Base-by-base conservation (phyloP, 208 protist genomes). In the Porcisia deanei region DNA sequence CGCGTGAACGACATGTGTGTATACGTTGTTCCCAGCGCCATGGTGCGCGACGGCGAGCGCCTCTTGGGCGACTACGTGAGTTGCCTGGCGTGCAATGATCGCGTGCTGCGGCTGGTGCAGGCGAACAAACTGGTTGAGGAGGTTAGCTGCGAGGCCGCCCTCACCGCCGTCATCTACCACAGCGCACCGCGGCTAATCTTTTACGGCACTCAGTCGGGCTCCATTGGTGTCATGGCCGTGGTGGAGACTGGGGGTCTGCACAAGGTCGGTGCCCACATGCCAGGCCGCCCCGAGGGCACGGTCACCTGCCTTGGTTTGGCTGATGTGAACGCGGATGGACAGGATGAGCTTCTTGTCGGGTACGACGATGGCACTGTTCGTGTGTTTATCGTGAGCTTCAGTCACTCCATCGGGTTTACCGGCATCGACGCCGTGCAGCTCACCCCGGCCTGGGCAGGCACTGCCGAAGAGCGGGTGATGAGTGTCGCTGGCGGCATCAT, bases 21-120 rank as follows among this genome's bases (percentile, higher is more conserved):
- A 30, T 82, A 75, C 60, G 43, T 78, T n/a, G 16, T 45, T 47
- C 78, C 78, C 10, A 59, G 10, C 58, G 43, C 73, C 9, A 43
- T 54, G 30, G 34, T 39, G 14, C 49, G n/a, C 8, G 67, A 58
- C 16, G 73, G 52, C 25, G 78, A 77, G 45, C 73, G 72, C 52
- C 72, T 75, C 53, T 76, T 93, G 71, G 79, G 75, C 12, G 87
- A 96, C 69, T 97, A 93, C 73, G 74, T 90, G 9, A 84, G 81
- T 79, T 87, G 85, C 83, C 78, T 95, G 67, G 93, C 87, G 34
- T 97, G 93, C 83, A 91, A 92, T 68, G 93, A 97, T 73, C 89
- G 91, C 60, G 82, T 84, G 7, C 75, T 97, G 80, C 93, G 93
- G 8, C 77, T 95, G 37, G 77, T 97, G 60, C 68, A 84, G 41